phyloP scores from a whole-genome alignment of 192 early-diverging fungal species.

The Coemansia aciculifera region DNA sequence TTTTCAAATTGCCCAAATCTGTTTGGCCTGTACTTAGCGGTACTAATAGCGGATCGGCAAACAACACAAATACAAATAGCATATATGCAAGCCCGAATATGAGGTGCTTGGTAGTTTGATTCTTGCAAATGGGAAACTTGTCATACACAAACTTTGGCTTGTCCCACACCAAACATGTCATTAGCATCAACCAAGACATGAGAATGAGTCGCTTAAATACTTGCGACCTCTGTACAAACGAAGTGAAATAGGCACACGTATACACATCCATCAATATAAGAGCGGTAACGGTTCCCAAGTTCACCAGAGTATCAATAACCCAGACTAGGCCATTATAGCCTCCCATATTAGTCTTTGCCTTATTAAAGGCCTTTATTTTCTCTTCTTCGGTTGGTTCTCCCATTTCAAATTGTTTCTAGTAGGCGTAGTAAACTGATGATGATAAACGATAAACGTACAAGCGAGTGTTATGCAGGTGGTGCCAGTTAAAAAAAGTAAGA shows the following conservation, averaged over 20 bases:
- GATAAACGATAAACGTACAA: not conserved
- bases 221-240: not conserved
- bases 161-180: slow-evolving; percentile 5
- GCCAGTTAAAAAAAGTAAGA: not conserved
- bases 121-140: not conserved
- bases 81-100: slow-evolving; percentile 2
- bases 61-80: not conserved
- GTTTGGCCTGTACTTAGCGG: not conserved
- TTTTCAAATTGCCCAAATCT: slow-evolving; percentile 5
- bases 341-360: not conserved
- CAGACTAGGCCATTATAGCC: not conserved
- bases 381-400: not conserved
- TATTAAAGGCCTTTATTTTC: not conserved
- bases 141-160: not conserved
- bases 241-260: not conserved
- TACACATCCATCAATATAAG: slow-evolving; percentile 9
- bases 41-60: slow-evolving; percentile 7
- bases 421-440: not conserved
- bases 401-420: not conserved
- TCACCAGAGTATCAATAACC: not conserved
- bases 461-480: not conserved
- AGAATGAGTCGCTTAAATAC: slow-evolving; percentile 5
- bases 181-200: not conserved
- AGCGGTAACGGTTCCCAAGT: not conserved
- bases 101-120: not conserved